Conservation (phyloP, 257 asterid species). For the Orobanche coerulescens region DNA sequence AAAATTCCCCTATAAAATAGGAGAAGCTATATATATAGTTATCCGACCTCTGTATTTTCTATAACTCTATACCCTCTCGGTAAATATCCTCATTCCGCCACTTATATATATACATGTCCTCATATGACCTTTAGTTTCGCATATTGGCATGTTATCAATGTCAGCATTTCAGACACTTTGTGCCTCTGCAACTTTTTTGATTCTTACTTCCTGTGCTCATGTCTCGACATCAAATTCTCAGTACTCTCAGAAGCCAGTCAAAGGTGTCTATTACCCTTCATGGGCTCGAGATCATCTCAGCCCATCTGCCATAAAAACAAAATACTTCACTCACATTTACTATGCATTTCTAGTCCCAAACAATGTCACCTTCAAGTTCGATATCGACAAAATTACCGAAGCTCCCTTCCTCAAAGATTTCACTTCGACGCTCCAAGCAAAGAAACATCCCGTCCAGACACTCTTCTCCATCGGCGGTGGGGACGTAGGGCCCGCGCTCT, state of each 20-base stretch:
- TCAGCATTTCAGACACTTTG: constrained; percentile 16
- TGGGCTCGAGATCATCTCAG: constrained; percentile 30
- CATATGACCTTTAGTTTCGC: no score
- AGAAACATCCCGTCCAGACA: constrained; percentile 33
- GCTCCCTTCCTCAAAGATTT: constrained; percentile 35
- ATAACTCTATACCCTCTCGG: no score
- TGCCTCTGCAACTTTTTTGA: constrained; percentile 18
- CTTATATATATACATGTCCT: no score
- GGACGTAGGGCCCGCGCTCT: constrained; percentile 26
- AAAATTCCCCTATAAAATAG: no score
- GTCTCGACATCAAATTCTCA: constrained; percentile 21
- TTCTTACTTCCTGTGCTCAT: constrained; percentile 12
- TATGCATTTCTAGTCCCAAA: constrained; percentile 60
- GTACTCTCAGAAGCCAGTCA: constrained; percentile 20
- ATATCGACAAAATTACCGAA: constrained; percentile 26
- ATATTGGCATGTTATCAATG: no score
- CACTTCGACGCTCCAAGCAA: constrained; percentile 49
- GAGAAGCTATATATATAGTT: no score
- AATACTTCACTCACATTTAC: constrained; percentile 53
- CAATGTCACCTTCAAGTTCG: constrained; percentile 38
- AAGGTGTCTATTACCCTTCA: constrained; percentile 63
- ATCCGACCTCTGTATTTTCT: no score
- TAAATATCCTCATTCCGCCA: no score
- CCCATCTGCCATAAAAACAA: constrained; percentile 50
- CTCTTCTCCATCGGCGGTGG: constrained; percentile 78